Conservation (phyloP, 495 filamentous ascomycete genomes). For the Penicillium cinerascens region DNA sequence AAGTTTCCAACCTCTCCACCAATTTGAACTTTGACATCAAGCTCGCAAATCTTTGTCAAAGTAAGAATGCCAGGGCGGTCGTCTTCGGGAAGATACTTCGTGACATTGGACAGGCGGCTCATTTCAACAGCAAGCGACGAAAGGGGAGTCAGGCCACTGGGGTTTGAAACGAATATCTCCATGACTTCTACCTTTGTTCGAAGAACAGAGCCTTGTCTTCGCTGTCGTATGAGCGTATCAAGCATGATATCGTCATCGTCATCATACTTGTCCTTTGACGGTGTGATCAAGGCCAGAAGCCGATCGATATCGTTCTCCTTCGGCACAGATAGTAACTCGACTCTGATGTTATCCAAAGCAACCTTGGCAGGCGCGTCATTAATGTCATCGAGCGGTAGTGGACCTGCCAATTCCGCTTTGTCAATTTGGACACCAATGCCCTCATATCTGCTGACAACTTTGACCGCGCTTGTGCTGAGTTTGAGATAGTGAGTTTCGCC, state of each 20-base stretch:
- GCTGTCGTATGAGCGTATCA: slow-evolving; percentile 85
- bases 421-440: slow-evolving; percentile 69
- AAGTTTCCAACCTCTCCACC: slow-evolving; percentile 64
- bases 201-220: slow-evolving; percentile 83
- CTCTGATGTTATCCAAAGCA: slow-evolving; percentile 58
- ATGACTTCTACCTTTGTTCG: slow-evolving; percentile 62
- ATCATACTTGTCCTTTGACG: slow-evolving; percentile 88
- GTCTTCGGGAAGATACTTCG: slow-evolving; percentile 94
- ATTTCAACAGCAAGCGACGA: slow-evolving; percentile 73
- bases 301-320: slow-evolving; percentile 76
- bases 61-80: slow-evolving; percentile 87
- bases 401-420: slow-evolving; percentile 69
- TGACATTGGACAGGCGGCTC: slow-evolving; percentile 74
- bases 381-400: slow-evolving; percentile 47
- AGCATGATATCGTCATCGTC: slow-evolving; percentile 92
- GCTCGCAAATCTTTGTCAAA: slow-evolving; percentile 59
- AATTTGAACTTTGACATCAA: slow-evolving; percentile 56
- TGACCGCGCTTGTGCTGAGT: slow-evolving; percentile 73
- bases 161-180: slow-evolving; percentile 52
- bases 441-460: slow-evolving; percentile 68
- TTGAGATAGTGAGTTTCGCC: slow-evolving; percentile 74
- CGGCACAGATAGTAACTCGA: slow-evolving; percentile 72
- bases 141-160: slow-evolving; percentile 60
- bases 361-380: slow-evolving; percentile 50
- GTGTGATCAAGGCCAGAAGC: slow-evolving; percentile 81